phyloP scores from a whole-genome alignment of 2,329 filamentous ascomycete genomes.

The Ophiosphaerella korrae region DNA sequence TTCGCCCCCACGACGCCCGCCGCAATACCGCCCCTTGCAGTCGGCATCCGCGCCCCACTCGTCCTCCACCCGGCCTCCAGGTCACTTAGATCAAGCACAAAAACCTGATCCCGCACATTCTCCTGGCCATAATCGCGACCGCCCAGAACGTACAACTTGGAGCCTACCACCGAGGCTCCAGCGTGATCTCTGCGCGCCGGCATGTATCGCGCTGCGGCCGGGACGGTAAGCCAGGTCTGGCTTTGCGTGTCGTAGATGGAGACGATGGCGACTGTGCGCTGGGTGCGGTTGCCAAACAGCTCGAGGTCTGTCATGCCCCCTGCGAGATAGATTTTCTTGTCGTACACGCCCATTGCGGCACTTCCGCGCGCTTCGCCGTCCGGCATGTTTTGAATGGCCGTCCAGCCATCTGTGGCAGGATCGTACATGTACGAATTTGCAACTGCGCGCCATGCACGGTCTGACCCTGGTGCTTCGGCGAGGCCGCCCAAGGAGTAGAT shows the following conservation, averaged over 20 bases:
- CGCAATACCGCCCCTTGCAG: slow-evolving; percentile 27
- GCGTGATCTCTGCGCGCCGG: slow-evolving; percentile 32
- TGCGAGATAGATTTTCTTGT: slow-evolving; percentile 23
- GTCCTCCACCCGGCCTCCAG: slow-evolving; percentile 24
- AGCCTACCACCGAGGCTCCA: slow-evolving; percentile 25
- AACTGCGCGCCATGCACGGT: slow-evolving; percentile 13
- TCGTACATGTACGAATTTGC: slow-evolving; percentile 23
- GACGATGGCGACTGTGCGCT: slow-evolving; percentile 18
- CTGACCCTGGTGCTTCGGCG: slow-evolving; percentile 2
- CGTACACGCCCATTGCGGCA: slow-evolving; percentile 24
- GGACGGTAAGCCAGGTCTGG: slow-evolving; percentile 14
- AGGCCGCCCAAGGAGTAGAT: slow-evolving; percentile 35
- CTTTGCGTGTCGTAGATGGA: slow-evolving; percentile 20
- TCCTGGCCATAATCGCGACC: slow-evolving; percentile 19
- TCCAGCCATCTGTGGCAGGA: slow-evolving; percentile 16
- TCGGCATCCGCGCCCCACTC: slow-evolving; percentile 25
- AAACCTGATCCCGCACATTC: slow-evolving; percentile 27
- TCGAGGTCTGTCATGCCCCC: slow-evolving; percentile 24
- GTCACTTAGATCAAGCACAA: slow-evolving; percentile 28
- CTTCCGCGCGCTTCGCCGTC: slow-evolving; percentile 20
- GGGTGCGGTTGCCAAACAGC: slow-evolving; percentile 3
- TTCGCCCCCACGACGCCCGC: slow-evolving; percentile 21
- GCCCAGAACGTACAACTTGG: slow-evolving; percentile 33
- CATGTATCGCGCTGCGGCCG: slow-evolving; percentile 13
- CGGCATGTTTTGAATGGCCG: slow-evolving; percentile 5